These are phyloP conservation scores for Starmera pachycereana DNA, from an alignment of 805 yeast genomes.

Conservation along the genomic window DNA sequence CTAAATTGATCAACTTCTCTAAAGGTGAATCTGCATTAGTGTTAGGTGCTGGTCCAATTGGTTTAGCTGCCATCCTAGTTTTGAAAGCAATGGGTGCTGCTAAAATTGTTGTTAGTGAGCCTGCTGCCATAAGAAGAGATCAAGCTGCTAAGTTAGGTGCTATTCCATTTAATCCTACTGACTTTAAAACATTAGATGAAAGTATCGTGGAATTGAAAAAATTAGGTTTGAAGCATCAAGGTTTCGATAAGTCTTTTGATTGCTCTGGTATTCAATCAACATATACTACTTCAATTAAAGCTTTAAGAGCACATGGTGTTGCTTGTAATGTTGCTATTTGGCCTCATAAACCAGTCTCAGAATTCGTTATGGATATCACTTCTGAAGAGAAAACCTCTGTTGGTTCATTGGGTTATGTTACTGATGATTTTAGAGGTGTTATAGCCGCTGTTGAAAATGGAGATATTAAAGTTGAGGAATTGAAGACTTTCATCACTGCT, in stretches of 20 bases:
- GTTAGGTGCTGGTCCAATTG: conserved; percentile 56
- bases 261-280: conserved; percentile 42
- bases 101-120: conserved; percentile 50
- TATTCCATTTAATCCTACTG: conserved; percentile 31
- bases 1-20: conserved; percentile 31
- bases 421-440: conserved; percentile 32
- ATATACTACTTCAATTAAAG: conserved; percentile 30
- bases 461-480: conserved; percentile 24
- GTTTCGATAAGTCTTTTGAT: conserved; percentile 42
- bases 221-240: conserved; percentile 29
- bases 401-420: conserved; percentile 36
- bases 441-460: conserved; percentile 30
- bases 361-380: conserved; percentile 36
- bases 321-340: conserved; percentile 40
- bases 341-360: conserved; percentile 34
- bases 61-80: conserved; percentile 47
- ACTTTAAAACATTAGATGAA: conserved; percentile 16
- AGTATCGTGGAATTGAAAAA: conserved; percentile 22
- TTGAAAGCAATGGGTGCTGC: conserved; percentile 37
- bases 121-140: conserved; percentile 50
- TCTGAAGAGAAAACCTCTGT: conserved; percentile 31
- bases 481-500: conserved; percentile 28
- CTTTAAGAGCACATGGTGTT: conserved; percentile 31
- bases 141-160: conserved; percentile 43
- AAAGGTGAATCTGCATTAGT: conserved; percentile 38